A percentile compares a stretch with the other conserved stretches of the same genome.
These are phyloP conservation scores for Mangifera indica DNA, from an alignment of 345 rosid genomes.

Conservation along the genomic window DNA sequence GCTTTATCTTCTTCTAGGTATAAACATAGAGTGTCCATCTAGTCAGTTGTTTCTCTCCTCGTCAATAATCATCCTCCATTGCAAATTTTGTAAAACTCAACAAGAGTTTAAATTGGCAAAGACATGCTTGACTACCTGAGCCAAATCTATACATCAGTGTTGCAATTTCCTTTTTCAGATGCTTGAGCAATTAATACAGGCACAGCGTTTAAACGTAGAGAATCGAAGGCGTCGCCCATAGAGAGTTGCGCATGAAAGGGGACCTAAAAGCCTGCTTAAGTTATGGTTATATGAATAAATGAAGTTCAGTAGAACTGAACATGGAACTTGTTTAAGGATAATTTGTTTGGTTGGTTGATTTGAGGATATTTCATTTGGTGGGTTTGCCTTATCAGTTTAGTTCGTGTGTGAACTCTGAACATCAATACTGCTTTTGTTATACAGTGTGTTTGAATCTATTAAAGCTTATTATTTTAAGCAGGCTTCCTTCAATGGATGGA, in stretches of 20 bases:
- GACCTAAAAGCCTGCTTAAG: not conserved
- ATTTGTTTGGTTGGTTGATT: not conserved
- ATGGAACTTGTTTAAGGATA: not conserved
- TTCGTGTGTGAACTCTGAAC: not conserved
- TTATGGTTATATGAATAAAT: not conserved
- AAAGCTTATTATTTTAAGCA: not conserved
- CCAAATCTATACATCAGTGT: too few species aligned
- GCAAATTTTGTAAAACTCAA: too few species aligned
- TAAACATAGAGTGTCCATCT: too few species aligned
- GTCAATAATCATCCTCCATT: too few species aligned
- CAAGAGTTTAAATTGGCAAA: too few species aligned
- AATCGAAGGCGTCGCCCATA: not conserved
- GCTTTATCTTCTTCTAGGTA: not conserved
- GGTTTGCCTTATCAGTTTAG: not conserved
- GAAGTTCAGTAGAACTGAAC: conserved; percentile 3
- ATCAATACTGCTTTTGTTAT: not conserved
- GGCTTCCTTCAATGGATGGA: too few species aligned
- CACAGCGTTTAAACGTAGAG: conserved; percentile 24
- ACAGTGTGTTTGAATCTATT: too few species aligned
- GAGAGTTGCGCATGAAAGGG: not conserved
- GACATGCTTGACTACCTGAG: too few species aligned
- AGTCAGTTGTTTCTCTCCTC: too few species aligned
- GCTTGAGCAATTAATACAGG: conserved; percentile 5
- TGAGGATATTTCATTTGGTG: not conserved
- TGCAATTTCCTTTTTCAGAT: not conserved